Conservation (phyloP, 805 yeast genomes). For the Sugiyamaella chiloensis region DNA sequence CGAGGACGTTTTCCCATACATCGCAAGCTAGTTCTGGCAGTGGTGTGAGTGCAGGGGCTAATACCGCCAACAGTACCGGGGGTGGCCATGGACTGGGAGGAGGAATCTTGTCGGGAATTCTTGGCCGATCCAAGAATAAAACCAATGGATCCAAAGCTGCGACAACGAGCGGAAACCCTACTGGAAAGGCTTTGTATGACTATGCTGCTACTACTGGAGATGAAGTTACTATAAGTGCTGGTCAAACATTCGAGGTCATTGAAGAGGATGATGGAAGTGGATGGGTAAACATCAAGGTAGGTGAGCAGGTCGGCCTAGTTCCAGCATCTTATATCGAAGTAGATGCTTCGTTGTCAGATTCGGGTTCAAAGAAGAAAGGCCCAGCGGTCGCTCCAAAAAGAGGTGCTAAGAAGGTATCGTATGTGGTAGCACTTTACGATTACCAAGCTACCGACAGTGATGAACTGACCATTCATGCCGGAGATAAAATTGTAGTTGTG, state of each 20-base stretch:
- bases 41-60: neutral
- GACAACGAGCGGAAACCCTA: slow-evolving; percentile 42
- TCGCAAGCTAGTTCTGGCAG: slow-evolving; percentile 7
- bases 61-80: slow-evolving; percentile 4
- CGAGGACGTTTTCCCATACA: neutral
- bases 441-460: slow-evolving; percentile 76
- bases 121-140: slow-evolving; percentile 13
- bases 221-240: slow-evolving; percentile 60
- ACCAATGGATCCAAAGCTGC: neutral
- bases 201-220: slow-evolving; percentile 72
- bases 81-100: neutral
- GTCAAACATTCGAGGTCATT: slow-evolving; percentile 57
- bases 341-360: slow-evolving; percentile 13
- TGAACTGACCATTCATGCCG: slow-evolving; percentile 68
- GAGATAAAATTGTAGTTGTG: slow-evolving; percentile 68
- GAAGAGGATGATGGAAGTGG: slow-evolving; percentile 86
- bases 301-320: slow-evolving; percentile 66
- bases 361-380: slow-evolving; percentile 54
- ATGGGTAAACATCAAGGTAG: slow-evolving; percentile 71
- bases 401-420: slow-evolving; percentile 62
- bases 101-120: slow-evolving; percentile 15
- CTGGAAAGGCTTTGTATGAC: slow-evolving; percentile 56
- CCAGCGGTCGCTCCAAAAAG: slow-evolving; percentile 80
- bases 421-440: slow-evolving; percentile 62
- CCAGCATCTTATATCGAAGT: slow-evolving; percentile 74